Evolutionary conservation across 2,329 filamentous ascomycete species (phyloP).

Genomic region (Colletotrichum incanum): DNA sequence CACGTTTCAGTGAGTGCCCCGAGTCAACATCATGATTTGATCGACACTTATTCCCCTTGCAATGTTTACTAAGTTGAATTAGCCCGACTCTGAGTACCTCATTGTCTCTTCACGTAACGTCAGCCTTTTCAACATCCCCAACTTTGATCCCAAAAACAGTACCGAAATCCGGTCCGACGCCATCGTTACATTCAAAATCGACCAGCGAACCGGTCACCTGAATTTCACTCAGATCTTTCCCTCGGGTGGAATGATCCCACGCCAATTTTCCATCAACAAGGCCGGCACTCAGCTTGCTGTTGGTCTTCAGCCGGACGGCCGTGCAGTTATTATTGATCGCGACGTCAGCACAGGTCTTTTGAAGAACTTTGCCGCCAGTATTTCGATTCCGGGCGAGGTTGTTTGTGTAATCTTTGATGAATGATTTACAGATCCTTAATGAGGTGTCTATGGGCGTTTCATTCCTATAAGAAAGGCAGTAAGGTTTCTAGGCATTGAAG

Average conservation of each 20-base stretch:
- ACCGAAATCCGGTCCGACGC: conserved; percentile 70
- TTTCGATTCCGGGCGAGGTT: conserved; percentile 60
- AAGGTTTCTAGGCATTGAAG: too few relatives aligned
- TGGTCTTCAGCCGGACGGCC: conserved; percentile 74
- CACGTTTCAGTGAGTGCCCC: conserved; percentile 66
- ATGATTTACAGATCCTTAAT: conserved; percentile 41
- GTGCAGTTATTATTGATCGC: conserved; percentile 73
- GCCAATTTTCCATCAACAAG: conserved; percentile 78
- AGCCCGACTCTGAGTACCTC: conserved; percentile 74
- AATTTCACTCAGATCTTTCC: conserved; percentile 70
- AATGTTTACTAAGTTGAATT: background rate
- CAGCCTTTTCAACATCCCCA: conserved; percentile 64
- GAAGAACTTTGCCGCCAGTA: conserved; percentile 59
- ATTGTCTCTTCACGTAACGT: conserved; percentile 79
- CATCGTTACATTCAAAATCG: conserved; percentile 73
- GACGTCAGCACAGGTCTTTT: conserved; percentile 73
- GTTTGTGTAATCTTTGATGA: conserved; percentile 66
- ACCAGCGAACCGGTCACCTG: conserved; percentile 67
- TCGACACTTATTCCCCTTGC: too few relatives aligned
- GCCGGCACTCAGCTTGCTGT: conserved; percentile 76
- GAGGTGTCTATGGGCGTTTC: too few relatives aligned
- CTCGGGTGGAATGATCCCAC: conserved; percentile 75
- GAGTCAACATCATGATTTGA: too few relatives aligned
- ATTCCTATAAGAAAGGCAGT: too few relatives aligned
- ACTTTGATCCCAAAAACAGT: conserved; percentile 55